Evolutionary conservation across 352 stramenopile species (phyloP).

Genomic region (Globisporangium spiculum): DNA sequence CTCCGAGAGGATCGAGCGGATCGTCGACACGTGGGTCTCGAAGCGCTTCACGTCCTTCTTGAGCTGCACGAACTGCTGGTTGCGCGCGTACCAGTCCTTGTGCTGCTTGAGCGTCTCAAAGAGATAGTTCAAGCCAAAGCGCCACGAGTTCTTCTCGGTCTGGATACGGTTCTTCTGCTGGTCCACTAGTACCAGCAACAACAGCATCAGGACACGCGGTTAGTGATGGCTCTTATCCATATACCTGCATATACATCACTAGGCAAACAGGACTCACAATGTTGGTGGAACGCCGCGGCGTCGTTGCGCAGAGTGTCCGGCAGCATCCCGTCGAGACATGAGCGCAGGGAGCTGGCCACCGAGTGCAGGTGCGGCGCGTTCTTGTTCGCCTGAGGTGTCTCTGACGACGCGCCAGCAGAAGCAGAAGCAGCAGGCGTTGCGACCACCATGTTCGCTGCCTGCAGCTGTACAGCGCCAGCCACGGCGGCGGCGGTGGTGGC

Average conservation of each 20-base stretch:
- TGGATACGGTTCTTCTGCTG: constrained; percentile 73
- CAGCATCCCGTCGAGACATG: constrained; percentile 83
- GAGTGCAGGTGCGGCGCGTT: constrained; percentile 80
- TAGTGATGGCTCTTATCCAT: too few relatives aligned
- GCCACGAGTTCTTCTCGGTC: constrained; percentile 85
- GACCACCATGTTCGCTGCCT: background rate
- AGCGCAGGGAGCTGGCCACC: constrained; percentile 76
- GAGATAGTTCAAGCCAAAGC: constrained; percentile 86
- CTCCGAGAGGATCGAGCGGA: constrained; percentile 72
- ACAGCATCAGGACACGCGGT: constrained; percentile 1
- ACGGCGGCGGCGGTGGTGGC: background rate
- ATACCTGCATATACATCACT: too few relatives aligned
- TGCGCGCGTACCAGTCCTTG: constrained; percentile 86
- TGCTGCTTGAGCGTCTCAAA: constrained; percentile 89
- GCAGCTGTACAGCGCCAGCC: background rate
- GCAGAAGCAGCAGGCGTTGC: background rate
- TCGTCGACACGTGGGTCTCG: constrained; percentile 66
- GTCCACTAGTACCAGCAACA: constrained; percentile 36
- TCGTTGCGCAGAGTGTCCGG: constrained; percentile 84
- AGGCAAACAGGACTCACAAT: constrained; percentile 23
- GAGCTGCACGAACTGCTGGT: constrained; percentile 88
- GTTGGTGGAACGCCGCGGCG: constrained; percentile 62
- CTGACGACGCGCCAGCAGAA: background rate
- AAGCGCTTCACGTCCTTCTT: constrained; percentile 81
- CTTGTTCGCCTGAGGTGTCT: constrained; percentile 29